These are phyloP conservation scores for Crithidia sp. DNA, from an alignment of 208 protist species.

Conservation along the genomic window DNA sequence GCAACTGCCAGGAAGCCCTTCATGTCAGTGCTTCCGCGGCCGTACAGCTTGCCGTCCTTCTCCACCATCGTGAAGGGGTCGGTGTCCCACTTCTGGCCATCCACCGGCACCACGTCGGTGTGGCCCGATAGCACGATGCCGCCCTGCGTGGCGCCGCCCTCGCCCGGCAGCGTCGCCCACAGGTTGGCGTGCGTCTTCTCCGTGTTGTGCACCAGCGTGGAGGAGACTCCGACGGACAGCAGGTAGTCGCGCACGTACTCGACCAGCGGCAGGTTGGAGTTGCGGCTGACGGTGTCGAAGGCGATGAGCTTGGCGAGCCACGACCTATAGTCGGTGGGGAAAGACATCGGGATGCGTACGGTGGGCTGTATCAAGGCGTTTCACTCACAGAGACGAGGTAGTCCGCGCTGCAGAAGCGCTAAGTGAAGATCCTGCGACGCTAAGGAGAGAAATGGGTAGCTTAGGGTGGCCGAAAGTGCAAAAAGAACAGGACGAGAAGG, in stretches of 20 bases:
- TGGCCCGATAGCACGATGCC: conserved; percentile 60
- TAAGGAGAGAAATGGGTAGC: too few relatives aligned
- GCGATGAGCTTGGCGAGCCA: conserved; percentile 51
- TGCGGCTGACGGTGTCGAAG: conserved; percentile 52
- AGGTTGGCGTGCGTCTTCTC: conserved; percentile 53
- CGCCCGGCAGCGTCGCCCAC: conserved; percentile 49
- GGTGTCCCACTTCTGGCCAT: conserved; percentile 54
- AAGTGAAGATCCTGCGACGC: too few relatives aligned
- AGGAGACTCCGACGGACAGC: conserved; percentile 19
- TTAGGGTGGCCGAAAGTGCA: too few relatives aligned
- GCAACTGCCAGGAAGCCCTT: conserved; percentile 59
- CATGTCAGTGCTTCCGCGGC: conserved; percentile 50
- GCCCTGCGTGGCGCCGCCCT: conserved; percentile 42
- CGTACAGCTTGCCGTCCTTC: conserved; percentile 49
- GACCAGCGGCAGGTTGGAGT: conserved; percentile 50
- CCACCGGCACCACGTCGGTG: conserved; percentile 62
- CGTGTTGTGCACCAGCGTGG: conserved; percentile 32
- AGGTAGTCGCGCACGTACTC: conserved; percentile 37
- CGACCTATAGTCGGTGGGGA: neutral
- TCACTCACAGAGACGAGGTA: neutral
- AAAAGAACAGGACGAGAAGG: too few relatives aligned
- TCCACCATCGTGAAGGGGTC: conserved; percentile 59
- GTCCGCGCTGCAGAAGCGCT: too few relatives aligned
- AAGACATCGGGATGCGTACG: neutral
- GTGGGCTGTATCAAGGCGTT: neutral